A percentile compares a stretch with the other conserved stretches of the same genome.
Evolutionary conservation across 495 filamentous ascomycete species (phyloP).

Genomic region (Neurospora pannonica): DNA sequence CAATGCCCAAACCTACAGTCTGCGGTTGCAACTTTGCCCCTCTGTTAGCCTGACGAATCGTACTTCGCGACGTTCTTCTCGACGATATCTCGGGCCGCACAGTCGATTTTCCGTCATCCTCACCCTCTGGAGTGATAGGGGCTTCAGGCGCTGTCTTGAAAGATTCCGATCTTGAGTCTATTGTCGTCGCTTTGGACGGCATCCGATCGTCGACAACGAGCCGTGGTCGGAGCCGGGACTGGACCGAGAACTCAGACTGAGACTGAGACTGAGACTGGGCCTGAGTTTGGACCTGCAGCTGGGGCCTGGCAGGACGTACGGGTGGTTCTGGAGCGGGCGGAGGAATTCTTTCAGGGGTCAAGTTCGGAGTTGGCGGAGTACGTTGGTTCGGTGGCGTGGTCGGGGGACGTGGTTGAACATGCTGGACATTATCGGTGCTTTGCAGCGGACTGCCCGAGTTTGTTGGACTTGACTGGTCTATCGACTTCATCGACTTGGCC

Average conservation of each 20-base stretch:
- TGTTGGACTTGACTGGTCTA: constrained; percentile 24
- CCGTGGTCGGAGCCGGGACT: background rate
- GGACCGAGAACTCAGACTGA: background rate
- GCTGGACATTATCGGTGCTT: constrained; percentile 18
- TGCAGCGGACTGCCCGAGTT: constrained; percentile 23
- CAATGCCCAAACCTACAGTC: constrained; percentile 39
- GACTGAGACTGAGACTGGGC: background rate
- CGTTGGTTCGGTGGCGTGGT: constrained; percentile 52
- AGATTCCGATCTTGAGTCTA: constrained; percentile 55
- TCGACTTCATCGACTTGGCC: constrained; percentile 30
- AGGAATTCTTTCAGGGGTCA: constrained; percentile 54
- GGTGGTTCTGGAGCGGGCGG: constrained; percentile 45
- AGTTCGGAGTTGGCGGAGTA: constrained; percentile 63
- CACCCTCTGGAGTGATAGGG: constrained; percentile 52
- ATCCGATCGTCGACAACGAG: constrained; percentile 24
- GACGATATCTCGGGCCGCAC: constrained; percentile 40
- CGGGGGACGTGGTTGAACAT: constrained; percentile 22
- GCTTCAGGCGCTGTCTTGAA: constrained; percentile 64
- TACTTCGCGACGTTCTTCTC: constrained; percentile 30
- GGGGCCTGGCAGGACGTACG: constrained; percentile 25
- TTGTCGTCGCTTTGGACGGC: constrained; percentile 32
- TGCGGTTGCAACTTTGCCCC: constrained; percentile 17
- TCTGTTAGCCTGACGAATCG: constrained; percentile 28
- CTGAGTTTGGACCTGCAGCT: constrained; percentile 18
- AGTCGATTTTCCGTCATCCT: constrained; percentile 37